Evolutionary conservation across 148 eudicot species (phyloP).

Genomic region (Silene uniflora): DNA sequence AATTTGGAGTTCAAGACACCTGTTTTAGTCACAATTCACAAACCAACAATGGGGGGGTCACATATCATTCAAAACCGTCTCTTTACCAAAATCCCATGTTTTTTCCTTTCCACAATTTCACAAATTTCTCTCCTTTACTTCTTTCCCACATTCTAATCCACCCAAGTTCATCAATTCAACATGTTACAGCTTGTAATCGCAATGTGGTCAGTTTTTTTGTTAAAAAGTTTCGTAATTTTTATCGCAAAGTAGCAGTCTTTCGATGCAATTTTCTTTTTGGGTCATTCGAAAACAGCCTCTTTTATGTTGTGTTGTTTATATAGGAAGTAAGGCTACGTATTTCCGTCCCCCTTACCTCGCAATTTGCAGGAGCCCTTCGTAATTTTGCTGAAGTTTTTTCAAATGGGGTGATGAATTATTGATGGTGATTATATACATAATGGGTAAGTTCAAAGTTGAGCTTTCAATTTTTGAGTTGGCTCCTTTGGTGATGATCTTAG

Average conservation of each 20-base stretch:
- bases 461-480: background rate
- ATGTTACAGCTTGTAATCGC: constrained; percentile 55
- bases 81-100: constrained; percentile 6
- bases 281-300: too few species aligned
- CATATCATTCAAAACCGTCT: background rate
- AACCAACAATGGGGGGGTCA: background rate
- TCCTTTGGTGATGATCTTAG: background rate
- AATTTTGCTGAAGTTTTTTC: background rate
- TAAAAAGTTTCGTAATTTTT: too few species aligned
- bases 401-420: constrained; percentile 50
- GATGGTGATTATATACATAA: constrained; percentile 77
- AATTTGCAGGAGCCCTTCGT: too few species aligned
- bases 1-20: too few species aligned
- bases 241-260: too few species aligned
- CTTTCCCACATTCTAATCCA: constrained; percentile 8
- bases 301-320: too few species aligned
- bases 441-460: constrained; percentile 42
- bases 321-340: too few species aligned
- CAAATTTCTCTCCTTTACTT: constrained; percentile 7
- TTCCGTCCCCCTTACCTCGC: too few species aligned
- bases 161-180: background rate
- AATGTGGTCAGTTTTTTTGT: constrained; percentile 35
- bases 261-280: background rate
- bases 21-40: too few species aligned
- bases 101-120: constrained; percentile 1